Conservation (phyloP, 768 basidiomycete genomes). For the Suillus cothurnatus region DNA sequence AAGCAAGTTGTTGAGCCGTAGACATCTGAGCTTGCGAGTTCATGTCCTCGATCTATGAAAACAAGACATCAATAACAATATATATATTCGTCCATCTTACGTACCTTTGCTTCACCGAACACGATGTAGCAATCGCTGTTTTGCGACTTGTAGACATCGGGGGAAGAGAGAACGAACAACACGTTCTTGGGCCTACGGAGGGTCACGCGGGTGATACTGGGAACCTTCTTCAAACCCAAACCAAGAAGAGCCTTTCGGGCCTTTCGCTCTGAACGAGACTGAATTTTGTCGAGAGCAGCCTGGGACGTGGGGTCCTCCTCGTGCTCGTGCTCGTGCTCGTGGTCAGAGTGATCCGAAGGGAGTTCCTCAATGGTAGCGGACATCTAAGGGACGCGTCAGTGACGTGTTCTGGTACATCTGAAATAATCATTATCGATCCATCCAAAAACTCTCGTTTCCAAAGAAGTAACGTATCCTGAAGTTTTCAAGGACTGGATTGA, state of each 20-base stretch:
- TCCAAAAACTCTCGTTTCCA: conserved; percentile 5
- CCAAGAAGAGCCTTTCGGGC: conserved; percentile 91
- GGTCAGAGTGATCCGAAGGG: conserved; percentile 76
- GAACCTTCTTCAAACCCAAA: conserved; percentile 91
- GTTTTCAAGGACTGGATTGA: background rate
- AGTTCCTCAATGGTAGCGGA: conserved; percentile 86
- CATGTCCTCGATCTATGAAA: conserved; percentile 81
- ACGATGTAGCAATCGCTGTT: conserved; percentile 99
- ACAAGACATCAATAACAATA: background rate
- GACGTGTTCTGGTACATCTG: conserved; percentile 32
- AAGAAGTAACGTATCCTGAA: background rate
- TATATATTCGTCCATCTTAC: background rate
- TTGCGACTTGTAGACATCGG: conserved; percentile 97
- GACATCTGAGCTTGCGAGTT: conserved; percentile 76
- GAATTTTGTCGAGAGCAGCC: conserved; percentile 88
- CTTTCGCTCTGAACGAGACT: conserved; percentile 93
- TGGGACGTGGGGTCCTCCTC: conserved; percentile 86
- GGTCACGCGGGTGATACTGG: conserved; percentile 93
- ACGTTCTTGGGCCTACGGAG: conserved; percentile 95
- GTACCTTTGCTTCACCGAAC: conserved; percentile 94
- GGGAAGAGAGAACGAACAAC: conserved; percentile 88
- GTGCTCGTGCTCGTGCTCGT: conserved; percentile 72
- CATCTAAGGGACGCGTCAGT: conserved; percentile 51
- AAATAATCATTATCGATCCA: conserved; percentile 30
- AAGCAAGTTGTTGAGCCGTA: conserved; percentile 78